phyloP scores from a whole-genome alignment of 345 rosid species.

The Eucalyptus paniculata region DNA sequence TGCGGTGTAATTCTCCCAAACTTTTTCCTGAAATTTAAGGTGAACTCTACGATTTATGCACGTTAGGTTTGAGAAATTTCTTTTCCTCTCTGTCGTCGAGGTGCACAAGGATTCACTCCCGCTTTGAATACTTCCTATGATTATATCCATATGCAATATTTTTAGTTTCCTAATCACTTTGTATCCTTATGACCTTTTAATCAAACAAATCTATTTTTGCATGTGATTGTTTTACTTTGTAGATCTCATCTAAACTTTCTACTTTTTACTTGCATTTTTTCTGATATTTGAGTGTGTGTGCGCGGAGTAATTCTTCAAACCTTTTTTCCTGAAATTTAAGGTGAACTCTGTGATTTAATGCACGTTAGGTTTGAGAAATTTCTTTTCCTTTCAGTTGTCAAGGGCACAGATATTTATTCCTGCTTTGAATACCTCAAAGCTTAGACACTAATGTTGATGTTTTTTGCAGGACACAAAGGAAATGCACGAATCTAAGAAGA shows the following conservation, averaged over 20 bases:
- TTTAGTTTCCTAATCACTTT: not conserved
- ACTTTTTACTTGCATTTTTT: not conserved
- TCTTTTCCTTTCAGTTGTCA: not conserved
- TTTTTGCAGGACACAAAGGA: constrained; percentile 12
- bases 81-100: not conserved
- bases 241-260: not conserved
- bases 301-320: not conserved
- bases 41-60: not conserved
- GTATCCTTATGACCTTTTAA: not conserved
- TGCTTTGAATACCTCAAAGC: not conserved
- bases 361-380: not conserved
- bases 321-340: not conserved
- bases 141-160: not conserved
- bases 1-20: not conserved
- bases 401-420: not conserved
- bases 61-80: not conserved
- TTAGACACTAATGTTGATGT: not conserved
- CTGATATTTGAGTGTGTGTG: not conserved
- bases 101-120: not conserved
- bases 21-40: not conserved
- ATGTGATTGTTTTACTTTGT: not conserved
- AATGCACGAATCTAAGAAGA: constrained; percentile 5
- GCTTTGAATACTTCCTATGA: not conserved
- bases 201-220: not conserved
- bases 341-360: not conserved